Evolutionary conservation across 176 grass and related monocot species (phyloP).

Genomic region (Stipa capillata): DNA sequence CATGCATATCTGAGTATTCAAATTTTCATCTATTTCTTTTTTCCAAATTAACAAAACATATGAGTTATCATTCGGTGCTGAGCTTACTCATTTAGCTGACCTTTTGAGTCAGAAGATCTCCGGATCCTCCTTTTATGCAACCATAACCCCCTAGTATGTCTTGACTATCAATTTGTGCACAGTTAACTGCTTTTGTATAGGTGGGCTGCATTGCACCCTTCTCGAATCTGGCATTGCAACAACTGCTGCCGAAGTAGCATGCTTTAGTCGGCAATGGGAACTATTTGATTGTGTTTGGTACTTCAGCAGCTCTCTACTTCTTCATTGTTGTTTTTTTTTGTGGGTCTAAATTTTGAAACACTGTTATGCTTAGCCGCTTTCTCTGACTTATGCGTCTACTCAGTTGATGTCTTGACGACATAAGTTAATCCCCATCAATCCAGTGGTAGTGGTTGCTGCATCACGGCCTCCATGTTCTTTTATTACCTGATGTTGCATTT

Average conservation of each 20-base stretch:
- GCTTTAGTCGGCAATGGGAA: neutral
- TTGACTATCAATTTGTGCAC: neutral
- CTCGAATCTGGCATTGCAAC: neutral
- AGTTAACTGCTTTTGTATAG: neutral
- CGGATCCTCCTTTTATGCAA: neutral
- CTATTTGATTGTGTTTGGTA: slow-evolving; percentile 3
- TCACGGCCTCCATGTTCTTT: slow-evolving; percentile 11
- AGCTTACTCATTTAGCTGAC: neutral
- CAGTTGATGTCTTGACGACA: neutral
- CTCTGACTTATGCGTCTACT: neutral
- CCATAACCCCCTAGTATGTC: neutral
- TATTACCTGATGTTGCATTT: neutral
- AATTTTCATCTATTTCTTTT: neutral
- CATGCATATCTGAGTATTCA: neutral
- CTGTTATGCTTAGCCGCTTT: slow-evolving; percentile 7
- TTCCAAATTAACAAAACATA: neutral
- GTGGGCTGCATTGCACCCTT: neutral
- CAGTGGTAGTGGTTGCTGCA: slow-evolving; percentile 30
- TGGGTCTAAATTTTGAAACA: too few species aligned
- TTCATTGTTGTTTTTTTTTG: neutral
- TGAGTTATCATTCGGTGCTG: neutral
- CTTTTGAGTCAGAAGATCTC: slow-evolving; percentile 12
- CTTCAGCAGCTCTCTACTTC: neutral
- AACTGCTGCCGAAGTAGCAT: neutral
- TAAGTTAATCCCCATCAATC: slow-evolving; percentile 10